Evolutionary conservation across 768 basidiomycete genomes (phyloP).

Genomic region (Phlebiopsis flavidoalba): DNA sequence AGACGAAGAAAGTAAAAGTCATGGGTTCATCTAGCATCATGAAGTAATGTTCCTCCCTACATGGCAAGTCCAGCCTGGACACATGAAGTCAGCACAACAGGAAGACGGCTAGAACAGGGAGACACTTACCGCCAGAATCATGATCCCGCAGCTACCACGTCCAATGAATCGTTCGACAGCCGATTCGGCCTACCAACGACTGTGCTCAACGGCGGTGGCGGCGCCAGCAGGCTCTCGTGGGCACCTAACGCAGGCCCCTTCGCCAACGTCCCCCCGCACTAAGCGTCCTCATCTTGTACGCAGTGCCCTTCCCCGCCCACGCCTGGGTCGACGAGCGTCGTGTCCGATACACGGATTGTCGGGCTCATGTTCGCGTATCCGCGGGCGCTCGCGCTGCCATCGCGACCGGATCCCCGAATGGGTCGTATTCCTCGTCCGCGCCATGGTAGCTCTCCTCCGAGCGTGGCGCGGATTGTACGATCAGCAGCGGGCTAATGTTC

Average conservation of each 20-base stretch:
- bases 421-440: background rate
- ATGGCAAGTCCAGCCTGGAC: background rate
- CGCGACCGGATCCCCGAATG: conserved; percentile 12
- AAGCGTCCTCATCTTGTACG: background rate
- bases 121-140: background rate
- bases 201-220: conserved; percentile 1
- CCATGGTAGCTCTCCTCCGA: background rate
- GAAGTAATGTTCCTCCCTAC: background rate
- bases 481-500: conserved; percentile 8
- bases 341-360: conserved; percentile 7
- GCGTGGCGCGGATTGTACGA: conserved; percentile 2
- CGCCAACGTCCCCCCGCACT: background rate
- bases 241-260: background rate
- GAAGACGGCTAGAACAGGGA: background rate
- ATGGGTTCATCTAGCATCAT: background rate
- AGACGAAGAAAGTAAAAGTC: background rate
- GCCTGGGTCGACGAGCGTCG: background rate
- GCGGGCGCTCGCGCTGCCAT: conserved; percentile 6
- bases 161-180: conserved; percentile 8
- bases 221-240: conserved; percentile 1
- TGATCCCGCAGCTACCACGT: background rate
- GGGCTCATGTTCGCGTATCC: background rate
- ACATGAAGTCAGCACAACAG: background rate
- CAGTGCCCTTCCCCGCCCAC: background rate
- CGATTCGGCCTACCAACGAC: conserved; percentile 1